phyloP scores from a whole-genome alignment of 1,284 basidiomycete genomes.

The Rhizopogon hawkerae region DNA sequence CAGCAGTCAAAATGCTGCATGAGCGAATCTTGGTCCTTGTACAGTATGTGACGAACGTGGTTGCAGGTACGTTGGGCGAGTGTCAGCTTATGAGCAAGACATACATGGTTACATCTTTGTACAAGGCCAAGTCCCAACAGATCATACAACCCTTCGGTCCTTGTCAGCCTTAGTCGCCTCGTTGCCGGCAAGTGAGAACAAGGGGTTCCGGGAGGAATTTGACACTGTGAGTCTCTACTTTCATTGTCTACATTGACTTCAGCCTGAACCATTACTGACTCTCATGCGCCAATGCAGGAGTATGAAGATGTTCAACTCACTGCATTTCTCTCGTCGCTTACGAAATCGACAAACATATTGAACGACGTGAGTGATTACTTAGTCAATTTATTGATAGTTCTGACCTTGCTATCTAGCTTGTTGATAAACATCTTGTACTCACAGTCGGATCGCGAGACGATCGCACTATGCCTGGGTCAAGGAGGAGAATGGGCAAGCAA shows the following conservation, averaged over 20 bases:
- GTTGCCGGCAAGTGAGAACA: slow-evolving; percentile 76
- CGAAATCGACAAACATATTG: slow-evolving; percentile 77
- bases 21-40: slow-evolving; percentile 81
- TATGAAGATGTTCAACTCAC: slow-evolving; percentile 93
- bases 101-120: slow-evolving; percentile 2
- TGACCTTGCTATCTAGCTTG: slow-evolving; percentile 36
- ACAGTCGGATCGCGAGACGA: slow-evolving; percentile 38
- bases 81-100: not conserved
- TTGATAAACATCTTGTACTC: slow-evolving; percentile 59
- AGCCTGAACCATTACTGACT: slow-evolving; percentile 2
- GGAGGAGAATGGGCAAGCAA: slow-evolving; percentile 41
- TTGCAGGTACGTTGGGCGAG: slow-evolving; percentile 49
- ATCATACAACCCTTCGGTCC: slow-evolving; percentile 77
- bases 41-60: slow-evolving; percentile 70
- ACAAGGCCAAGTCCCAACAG: slow-evolving; percentile 57
- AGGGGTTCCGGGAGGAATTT: slow-evolving; percentile 76
- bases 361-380: slow-evolving; percentile 68
- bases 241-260: not conserved
- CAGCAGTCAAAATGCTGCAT: slow-evolving; percentile 93
- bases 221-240: slow-evolving; percentile 51
- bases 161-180: slow-evolving; percentile 81
- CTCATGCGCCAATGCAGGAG: slow-evolving; percentile 50
- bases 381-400: not conserved
- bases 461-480: slow-evolving; percentile 29
- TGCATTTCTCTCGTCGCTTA: slow-evolving; percentile 79